Base-by-base conservation (phyloP, 1,139 yeast species). In the Entelexis paramagnoliae region DNA sequence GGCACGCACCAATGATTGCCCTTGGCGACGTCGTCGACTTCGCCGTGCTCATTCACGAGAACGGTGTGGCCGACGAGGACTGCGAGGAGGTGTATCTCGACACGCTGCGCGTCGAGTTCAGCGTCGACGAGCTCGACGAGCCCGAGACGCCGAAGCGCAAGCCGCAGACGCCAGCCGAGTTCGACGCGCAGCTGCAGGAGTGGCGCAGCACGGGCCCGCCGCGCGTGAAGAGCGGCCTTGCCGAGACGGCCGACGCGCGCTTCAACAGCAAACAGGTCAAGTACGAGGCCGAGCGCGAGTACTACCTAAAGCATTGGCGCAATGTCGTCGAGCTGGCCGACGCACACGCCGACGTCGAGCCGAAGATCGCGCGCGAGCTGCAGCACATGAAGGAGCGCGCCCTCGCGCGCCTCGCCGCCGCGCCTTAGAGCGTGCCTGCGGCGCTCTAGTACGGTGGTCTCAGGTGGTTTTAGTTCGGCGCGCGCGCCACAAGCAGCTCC, bases 1-100 rank as follows among this genome's bases (percentile, higher is more conserved):
- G 88, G 88, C 97, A 89, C 65, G 95, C 96, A 0, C 97, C 97
- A 1, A 89, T 89, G 96, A 83, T 89, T 39, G 91, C 86, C 43
- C 55, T 72, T 41, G 63, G 66, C 10, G 64, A 63, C 11, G 60
- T 77, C 1, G 64, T 85, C 28, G 95, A 88, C 62, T 89, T 88
- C 70, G 89, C 87, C 2, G 96, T 89, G 16, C 71, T 87, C 51
- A 82, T 86, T 48, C 84, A 83, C 62, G 96, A 88, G 62, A 83
- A 83, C 59, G 91, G 87, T 0, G 80, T 82, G 0, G 74, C 81
- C 0, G 80, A 79, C 11, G 93, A 85, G 60, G 95, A 88, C 63
- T 82, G 91, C 62, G 83, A 85, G 63, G 96, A 89, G 63, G 79
- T 83, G 51, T 76, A 78, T 60, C 78, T 81, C 58, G 76, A 77